Evolutionary conservation across 306 rosid genomes (phyloP), one percentile per base, ranked within the genome.

Genomic region (Inga laurina): DNA sequence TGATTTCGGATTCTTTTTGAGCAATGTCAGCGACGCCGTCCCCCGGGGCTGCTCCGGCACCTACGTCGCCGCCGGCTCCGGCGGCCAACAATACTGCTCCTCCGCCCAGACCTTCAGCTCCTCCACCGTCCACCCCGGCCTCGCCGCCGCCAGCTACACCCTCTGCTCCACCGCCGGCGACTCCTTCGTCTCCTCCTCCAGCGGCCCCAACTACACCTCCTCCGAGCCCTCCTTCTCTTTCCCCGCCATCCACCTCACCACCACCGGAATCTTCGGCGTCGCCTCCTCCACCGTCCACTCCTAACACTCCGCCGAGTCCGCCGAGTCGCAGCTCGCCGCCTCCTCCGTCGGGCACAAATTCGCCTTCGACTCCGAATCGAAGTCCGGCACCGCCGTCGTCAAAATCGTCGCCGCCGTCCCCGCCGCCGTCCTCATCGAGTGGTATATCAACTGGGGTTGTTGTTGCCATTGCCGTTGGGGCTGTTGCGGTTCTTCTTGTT

Each of bases 31-130:
- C 59, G 5, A 7, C 87, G 30, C 90, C 93, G 15, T 51, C 86
- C 15, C 90, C 91, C 41, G 83, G 79, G 30, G 74, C 85, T 27
- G 35, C 92, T 39, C 92, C 90, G 76, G 85, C 89, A 4, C 90
- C 92, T 77, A 24, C 12, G 13, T 72, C 76, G 76, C 76, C 94
- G 73, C 90, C 91, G 77, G 11, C 88, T 72, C 90, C 91, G 81
- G 15, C 88, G 14, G 11, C 85, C 2, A 88, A 79, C 76, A 5
- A 81, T 3, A 81, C 85, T 19, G 51, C 79, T 22, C 32, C 88
- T 0, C 86, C 91, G 0, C 44, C 75, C 11, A 37, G 15, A 12
- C 81, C 89, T 0, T 34, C 87, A 0, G 57, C 82, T 0, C 88
- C 89, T 0, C 85, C 92, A 2, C 90, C 90, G 35, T 9, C 16